Percentiles rank a stretch among this genome's conserved stretches.
phyloP scores from a whole-genome alignment of 176 grass and related monocot species.

The Urochloa ruziziensis region DNA sequence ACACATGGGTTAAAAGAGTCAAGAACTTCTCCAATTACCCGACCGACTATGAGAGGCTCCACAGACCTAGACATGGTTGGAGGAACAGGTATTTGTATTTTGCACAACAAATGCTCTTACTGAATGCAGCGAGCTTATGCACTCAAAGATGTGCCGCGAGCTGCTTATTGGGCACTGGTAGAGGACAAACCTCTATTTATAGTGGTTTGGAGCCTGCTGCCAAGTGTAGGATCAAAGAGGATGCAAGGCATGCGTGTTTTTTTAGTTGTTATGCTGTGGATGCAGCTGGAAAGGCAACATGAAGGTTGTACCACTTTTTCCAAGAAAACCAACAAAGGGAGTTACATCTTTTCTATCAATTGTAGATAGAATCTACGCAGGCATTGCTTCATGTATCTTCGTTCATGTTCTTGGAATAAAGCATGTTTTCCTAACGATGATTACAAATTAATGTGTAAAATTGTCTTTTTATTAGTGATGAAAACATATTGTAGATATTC shows the following conservation, averaged over 20 bases:
- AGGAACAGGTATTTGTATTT: conserved; percentile 19
- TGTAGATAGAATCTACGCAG: conserved; percentile 15
- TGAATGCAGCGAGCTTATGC: conserved; percentile 11
- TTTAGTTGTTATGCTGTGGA: conserved; percentile 38
- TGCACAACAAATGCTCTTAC: conserved; percentile 26
- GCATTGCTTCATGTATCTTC: conserved; percentile 19
- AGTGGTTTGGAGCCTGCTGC: conserved; percentile 24
- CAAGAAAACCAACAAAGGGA: conserved; percentile 20
- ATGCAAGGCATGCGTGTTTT: conserved; percentile 19
- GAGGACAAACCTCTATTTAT: conserved; percentile 55
- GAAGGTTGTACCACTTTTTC: conserved; percentile 12
- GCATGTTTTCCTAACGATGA: not conserved
- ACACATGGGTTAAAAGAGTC: conserved; percentile 78
- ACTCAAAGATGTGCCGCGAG: not conserved
- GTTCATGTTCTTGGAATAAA: conserved; percentile 9
- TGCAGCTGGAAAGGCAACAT: conserved; percentile 37
- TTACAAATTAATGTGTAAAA: not conserved
- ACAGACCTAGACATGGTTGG: conserved; percentile 64
- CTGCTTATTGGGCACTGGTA: conserved; percentile 41
- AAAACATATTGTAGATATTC: not conserved
- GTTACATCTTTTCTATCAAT: conserved; percentile 28
- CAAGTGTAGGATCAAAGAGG: conserved; percentile 25
- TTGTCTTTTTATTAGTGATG: not conserved
- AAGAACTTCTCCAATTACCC: conserved; percentile 93
- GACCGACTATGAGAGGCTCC: conserved; percentile 69